Evolutionary conservation across 164 flowering plant species (phyloP).

Genomic region (Sedum album): DNA sequence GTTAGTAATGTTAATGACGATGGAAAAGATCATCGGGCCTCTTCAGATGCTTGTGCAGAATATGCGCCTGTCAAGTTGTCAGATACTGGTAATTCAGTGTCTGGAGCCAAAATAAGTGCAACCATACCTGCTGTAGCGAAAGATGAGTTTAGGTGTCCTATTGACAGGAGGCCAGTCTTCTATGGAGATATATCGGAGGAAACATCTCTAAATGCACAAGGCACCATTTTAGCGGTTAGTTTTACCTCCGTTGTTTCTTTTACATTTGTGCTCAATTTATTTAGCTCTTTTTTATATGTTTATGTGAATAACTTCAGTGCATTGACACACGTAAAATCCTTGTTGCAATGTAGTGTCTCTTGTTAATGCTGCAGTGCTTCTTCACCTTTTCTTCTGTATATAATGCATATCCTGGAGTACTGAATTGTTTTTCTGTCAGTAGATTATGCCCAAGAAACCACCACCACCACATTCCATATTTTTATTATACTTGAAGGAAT

Average conservation of each 20-base stretch:
- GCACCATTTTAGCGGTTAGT: neutral
- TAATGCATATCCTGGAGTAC: too few relatives aligned
- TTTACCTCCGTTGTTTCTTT: neutral
- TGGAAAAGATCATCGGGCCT: neutral
- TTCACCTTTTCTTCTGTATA: too few relatives aligned
- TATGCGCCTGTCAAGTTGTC: neutral
- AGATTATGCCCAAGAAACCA: neutral
- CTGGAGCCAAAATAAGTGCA: neutral
- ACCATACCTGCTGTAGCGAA: neutral
- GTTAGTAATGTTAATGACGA: neutral
- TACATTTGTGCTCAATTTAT: too few relatives aligned
- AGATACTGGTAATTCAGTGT: neutral
- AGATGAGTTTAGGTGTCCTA: neutral
- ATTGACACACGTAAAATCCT: too few relatives aligned
- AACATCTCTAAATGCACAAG: neutral
- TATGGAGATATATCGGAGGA: slow-evolving; percentile 4
- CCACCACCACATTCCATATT: neutral
- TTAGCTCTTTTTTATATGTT: neutral
- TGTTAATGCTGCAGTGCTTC: too few relatives aligned
- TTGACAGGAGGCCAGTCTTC: neutral
- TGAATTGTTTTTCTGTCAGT: neutral
- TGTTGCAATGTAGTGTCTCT: too few relatives aligned
- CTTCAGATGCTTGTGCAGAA: neutral
- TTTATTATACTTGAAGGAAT: neutral
- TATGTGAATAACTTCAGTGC: too few relatives aligned